phyloP scores from a whole-genome alignment of 2,329 filamentous ascomycete genomes.

The Chaetoscypha palmicola region DNA sequence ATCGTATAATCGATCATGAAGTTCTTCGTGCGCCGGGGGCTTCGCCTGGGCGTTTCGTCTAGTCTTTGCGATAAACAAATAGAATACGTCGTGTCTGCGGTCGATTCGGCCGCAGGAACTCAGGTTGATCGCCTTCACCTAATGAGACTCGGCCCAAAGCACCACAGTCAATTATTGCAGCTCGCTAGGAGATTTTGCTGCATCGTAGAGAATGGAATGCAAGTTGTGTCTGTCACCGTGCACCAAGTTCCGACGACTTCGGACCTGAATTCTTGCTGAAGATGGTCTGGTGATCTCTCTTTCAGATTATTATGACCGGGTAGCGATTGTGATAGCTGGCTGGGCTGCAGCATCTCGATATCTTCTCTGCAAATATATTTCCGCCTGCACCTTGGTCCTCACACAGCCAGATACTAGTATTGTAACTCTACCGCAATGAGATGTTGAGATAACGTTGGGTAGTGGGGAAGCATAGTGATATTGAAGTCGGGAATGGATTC shows the following conservation, averaged over 20 bases:
- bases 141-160: slow-evolving; percentile 1
- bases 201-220: slow-evolving; percentile 15
- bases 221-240: slow-evolving; percentile 16
- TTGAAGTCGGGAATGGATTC: neutral
- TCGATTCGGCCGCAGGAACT: slow-evolving; percentile 9
- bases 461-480: neutral
- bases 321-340: neutral
- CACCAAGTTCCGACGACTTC: slow-evolving; percentile 8
- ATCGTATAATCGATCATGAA: too few relatives aligned
- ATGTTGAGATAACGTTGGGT: neutral
- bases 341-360: neutral
- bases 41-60: slow-evolving; percentile 1
- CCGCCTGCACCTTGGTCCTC: neutral
- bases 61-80: neutral
- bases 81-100: neutral
- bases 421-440: neutral
- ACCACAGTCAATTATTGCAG: slow-evolving; percentile 8
- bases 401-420: neutral
- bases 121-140: too few relatives aligned
- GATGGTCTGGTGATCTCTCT: neutral
- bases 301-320: neutral
- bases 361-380: neutral
- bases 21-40: neutral
- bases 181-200: slow-evolving; percentile 18
- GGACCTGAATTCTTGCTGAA: neutral